Percentiles rank a stretch among this genome's conserved stretches.
phyloP scores from a whole-genome alignment of 139 green algal species.

The Micractinium conductrix region DNA sequence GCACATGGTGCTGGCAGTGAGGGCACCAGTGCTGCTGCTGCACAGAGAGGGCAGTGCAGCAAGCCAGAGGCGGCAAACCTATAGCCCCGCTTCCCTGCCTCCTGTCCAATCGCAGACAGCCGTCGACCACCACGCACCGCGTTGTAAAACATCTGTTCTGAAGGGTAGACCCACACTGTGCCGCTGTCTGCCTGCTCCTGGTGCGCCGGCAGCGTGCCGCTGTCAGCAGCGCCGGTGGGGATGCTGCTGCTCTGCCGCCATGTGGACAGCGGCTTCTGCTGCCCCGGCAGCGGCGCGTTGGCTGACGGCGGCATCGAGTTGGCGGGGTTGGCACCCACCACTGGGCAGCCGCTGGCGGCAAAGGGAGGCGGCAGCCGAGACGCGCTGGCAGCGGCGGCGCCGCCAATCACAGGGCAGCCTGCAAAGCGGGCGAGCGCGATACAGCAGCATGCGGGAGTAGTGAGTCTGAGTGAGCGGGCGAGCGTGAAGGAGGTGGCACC shows the following conservation, averaged over 20 bases:
- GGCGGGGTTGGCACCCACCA: constrained; percentile 40
- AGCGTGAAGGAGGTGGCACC: too few relatives aligned
- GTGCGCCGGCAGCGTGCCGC: neutral
- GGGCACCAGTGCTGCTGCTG: too few relatives aligned
- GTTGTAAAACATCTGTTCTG: constrained; percentile 93
- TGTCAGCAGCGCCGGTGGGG: constrained; percentile 16
- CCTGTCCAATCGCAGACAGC: too few relatives aligned
- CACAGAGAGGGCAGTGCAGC: too few relatives aligned
- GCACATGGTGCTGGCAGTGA: too few relatives aligned
- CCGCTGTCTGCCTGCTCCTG: neutral
- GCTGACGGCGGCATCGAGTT: constrained; percentile 46
- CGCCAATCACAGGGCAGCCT: constrained; percentile 43
- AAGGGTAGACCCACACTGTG: constrained; percentile 86
- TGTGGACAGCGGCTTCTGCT: constrained; percentile 44
- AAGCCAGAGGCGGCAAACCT: too few relatives aligned
- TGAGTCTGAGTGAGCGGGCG: too few relatives aligned
- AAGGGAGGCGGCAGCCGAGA: neutral
- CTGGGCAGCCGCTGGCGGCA: constrained; percentile 40
- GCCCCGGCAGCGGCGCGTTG: constrained; percentile 43
- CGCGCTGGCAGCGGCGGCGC: neutral
- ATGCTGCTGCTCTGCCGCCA: constrained; percentile 46
- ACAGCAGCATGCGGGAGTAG: too few relatives aligned
- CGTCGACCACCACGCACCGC: too few relatives aligned
- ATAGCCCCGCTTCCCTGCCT: too few relatives aligned
- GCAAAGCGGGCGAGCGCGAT: neutral